These are phyloP conservation scores for Hypoxylon sp. DNA, from an alignment of 2,329 filamentous ascomycete genomes.

Conservation along the genomic window DNA sequence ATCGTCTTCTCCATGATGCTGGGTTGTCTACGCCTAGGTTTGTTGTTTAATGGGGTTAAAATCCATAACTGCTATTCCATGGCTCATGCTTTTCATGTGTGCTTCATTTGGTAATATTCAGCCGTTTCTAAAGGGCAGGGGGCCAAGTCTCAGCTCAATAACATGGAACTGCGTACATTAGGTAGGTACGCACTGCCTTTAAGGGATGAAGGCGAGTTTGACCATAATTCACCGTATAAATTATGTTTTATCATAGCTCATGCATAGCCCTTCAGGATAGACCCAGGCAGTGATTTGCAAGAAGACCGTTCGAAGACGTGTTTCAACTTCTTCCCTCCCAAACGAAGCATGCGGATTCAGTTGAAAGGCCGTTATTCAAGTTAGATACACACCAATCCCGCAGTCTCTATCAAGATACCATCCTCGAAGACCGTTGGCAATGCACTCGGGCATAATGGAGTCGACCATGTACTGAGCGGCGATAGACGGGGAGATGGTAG, in stretches of 20 bases:
- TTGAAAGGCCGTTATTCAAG: conserved; percentile 26
- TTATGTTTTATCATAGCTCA: conserved; percentile 3
- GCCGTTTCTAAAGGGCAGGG: background rate
- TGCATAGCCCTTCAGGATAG: conserved; percentile 15
- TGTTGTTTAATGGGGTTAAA: background rate
- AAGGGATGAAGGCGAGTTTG: background rate
- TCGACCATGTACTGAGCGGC: conserved; percentile 49
- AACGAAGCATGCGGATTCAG: background rate
- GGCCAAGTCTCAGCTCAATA: background rate
- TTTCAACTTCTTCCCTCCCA: conserved; percentile 3
- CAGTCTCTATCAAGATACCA: conserved; percentile 50
- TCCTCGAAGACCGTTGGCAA: conserved; percentile 50
- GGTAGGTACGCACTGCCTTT: no score
- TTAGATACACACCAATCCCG: conserved; percentile 51
- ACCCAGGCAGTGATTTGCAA: conserved; percentile 5
- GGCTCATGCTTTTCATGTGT: background rate
- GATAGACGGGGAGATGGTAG: conserved; percentile 44
- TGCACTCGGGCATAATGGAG: conserved; percentile 49
- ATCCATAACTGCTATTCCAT: background rate
- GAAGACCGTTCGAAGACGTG: conserved; percentile 4
- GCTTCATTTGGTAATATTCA: background rate
- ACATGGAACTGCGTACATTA: background rate
- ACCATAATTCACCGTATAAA: conserved; percentile 18
- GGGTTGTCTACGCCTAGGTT: background rate
- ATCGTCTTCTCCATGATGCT: background rate